Evolutionary conservation across 495 filamentous ascomycete genomes (phyloP).

Genomic region (Aspergillus diversus): DNA sequence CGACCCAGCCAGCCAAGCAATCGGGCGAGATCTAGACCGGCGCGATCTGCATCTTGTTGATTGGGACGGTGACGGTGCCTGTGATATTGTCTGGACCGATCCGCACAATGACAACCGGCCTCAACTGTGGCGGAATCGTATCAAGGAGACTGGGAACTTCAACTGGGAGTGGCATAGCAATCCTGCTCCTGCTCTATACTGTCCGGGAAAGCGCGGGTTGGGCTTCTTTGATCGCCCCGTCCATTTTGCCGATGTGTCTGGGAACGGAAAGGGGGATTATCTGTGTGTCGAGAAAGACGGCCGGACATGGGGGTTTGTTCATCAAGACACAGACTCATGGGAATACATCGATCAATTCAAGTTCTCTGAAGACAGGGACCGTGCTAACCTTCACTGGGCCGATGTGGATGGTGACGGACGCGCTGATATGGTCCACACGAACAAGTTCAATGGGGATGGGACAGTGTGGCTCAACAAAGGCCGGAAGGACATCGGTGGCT

Average conservation of each 20-base stretch:
- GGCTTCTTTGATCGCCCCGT: not conserved
- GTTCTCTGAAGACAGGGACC: not conserved
- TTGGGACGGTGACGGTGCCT: not conserved
- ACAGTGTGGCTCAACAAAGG: not conserved
- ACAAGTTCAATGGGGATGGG: not conserved
- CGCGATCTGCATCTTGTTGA: not conserved
- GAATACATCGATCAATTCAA: not conserved
- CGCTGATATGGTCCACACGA: not conserved
- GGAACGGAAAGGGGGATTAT: not conserved
- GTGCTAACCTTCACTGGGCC: not conserved
- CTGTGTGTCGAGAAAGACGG: not conserved
- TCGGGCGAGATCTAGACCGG: not conserved
- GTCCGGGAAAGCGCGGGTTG: not conserved
- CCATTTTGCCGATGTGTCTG: not conserved
- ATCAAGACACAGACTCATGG: not conserved
- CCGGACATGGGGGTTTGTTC: not conserved
- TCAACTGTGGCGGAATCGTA: not conserved
- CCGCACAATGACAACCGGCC: not conserved
- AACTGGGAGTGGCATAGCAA: not conserved
- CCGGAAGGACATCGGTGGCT: not conserved
- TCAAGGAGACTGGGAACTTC: not conserved
- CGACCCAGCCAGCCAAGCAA: not conserved
- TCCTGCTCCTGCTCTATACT: not conserved
- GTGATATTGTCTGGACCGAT: not conserved
- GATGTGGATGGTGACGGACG: not conserved